Percentiles rank a stretch among this genome's conserved stretches.
These are phyloP conservation scores for Takakia lepidozioides DNA, from an alignment of 225 moss, liverwort and hornwort genomes.

Conservation along the genomic window DNA sequence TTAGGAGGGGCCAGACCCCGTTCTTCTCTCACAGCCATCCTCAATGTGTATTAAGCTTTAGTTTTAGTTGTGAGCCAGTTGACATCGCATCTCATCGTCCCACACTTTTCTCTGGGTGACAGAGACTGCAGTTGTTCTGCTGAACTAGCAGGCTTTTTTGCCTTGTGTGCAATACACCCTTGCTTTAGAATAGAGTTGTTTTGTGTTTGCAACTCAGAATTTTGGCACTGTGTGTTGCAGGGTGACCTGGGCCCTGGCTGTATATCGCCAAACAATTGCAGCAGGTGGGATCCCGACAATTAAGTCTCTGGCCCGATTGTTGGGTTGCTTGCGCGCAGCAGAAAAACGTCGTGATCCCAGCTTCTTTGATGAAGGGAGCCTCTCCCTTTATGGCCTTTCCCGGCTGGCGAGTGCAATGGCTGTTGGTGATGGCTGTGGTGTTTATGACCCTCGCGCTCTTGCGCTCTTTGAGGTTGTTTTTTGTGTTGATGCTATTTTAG, in stretches of 20 bases:
- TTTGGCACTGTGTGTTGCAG: no score
- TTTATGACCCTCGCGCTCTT: constrained; percentile 86
- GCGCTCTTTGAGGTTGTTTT: constrained; percentile 60
- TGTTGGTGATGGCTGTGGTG: constrained; percentile 50
- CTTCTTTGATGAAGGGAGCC: constrained; percentile 35
- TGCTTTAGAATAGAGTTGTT: no score
- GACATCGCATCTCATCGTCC: no score
- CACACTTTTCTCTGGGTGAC: no score
- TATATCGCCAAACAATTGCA: constrained; percentile 79
- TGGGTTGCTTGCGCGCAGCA: constrained; percentile 92
- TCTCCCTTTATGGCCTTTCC: constrained; percentile 38
- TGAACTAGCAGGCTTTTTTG: no score
- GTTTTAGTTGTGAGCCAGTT: no score
- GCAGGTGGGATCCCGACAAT: constrained; percentile 71
- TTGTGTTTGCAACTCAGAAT: no score
- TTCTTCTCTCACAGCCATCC: no score
- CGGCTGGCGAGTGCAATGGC: constrained; percentile 18
- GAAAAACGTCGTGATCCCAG: constrained; percentile 22
- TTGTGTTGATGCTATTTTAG: no score
- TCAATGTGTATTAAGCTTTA: no score
- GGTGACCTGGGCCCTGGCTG: constrained; percentile 84
- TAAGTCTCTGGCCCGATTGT: constrained; percentile 59
- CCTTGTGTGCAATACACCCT: no score
- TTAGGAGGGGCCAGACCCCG: background rate
- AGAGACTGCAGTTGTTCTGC: no score